phyloP scores from a whole-genome alignment of 257 asterid species.

The Solanum etuberosum region DNA sequence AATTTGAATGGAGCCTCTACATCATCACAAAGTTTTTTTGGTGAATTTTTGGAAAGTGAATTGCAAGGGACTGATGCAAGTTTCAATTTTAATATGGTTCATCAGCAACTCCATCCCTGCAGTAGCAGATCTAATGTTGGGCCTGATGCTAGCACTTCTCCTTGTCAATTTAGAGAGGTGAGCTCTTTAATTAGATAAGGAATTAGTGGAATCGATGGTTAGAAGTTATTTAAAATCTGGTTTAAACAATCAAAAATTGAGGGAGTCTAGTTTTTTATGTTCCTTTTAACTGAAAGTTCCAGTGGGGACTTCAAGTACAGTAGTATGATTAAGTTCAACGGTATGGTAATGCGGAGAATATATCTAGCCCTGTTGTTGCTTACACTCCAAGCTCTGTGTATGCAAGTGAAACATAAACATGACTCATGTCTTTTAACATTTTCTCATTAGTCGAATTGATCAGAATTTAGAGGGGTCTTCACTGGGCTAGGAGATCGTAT shows the following conservation, averaged over 20 bases:
- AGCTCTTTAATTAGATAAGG: slow-evolving; percentile 26
- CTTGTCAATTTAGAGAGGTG: slow-evolving; percentile 55
- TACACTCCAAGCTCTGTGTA: not conserved
- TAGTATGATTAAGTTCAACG: not conserved
- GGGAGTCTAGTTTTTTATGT: slow-evolving; percentile 13
- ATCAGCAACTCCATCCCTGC: slow-evolving; percentile 56
- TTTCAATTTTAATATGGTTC: slow-evolving; percentile 31
- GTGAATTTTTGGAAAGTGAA: slow-evolving; percentile 26
- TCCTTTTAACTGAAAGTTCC: not conserved
- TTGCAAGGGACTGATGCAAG: slow-evolving; percentile 26
- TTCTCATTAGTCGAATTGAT: not conserved
- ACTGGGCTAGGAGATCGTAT: not conserved
- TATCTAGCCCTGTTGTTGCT: not conserved
- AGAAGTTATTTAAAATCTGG: slow-evolving; percentile 22
- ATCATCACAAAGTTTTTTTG: slow-evolving; percentile 30
- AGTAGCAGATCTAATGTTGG: slow-evolving; percentile 33
- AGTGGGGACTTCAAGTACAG: not conserved
- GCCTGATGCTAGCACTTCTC: slow-evolving; percentile 30
- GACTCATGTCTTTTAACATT: not conserved
- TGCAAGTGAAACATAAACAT: not conserved
- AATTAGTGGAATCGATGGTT: slow-evolving; percentile 2
- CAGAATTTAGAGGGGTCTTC: not conserved
- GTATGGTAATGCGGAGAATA: not conserved
- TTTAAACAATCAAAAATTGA: slow-evolving; percentile 26
- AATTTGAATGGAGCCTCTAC: slow-evolving; percentile 50